These are phyloP conservation scores for Hemisphaericaspora xylanilytica DNA, from an alignment of 1,139 yeast genomes.

Conservation along the genomic window DNA sequence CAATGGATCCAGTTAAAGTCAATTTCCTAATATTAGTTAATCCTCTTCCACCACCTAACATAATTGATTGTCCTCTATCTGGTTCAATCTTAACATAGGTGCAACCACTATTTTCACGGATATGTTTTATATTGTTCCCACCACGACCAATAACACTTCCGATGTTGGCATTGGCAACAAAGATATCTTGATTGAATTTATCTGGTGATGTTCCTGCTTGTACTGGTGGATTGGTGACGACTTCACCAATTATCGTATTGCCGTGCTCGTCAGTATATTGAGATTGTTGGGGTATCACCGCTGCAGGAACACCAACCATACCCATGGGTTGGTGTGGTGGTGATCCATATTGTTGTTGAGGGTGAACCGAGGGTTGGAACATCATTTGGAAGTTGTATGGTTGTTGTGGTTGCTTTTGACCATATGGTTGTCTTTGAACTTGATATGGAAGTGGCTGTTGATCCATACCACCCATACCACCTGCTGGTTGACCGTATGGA, in stretches of 20 bases:
- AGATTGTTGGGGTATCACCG: conserved; percentile 31
- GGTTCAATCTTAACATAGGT: conserved; percentile 70
- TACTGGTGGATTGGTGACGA: conserved; percentile 41
- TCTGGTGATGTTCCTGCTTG: conserved; percentile 39
- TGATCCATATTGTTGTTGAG: conserved; percentile 32
- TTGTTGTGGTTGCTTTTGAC: conserved; percentile 16
- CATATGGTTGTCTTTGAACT: conserved; percentile 4
- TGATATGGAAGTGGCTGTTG: conserved; percentile 11
- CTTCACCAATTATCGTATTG: conserved; percentile 45
- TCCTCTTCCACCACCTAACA: conserved; percentile 58
- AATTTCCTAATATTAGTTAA: conserved; percentile 59
- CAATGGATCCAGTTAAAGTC: conserved; percentile 67
- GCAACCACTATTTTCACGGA: conserved; percentile 71
- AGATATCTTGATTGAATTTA: conserved; percentile 63
- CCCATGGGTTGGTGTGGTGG: conserved; percentile 11
- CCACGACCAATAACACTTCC: conserved; percentile 88
- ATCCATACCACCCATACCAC: neutral
- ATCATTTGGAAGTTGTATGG: conserved; percentile 43
- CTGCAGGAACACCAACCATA: conserved; percentile 10
- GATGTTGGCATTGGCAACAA: conserved; percentile 72
- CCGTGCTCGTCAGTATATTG: conserved; percentile 48
- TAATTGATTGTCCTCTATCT: conserved; percentile 44
- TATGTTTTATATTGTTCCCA: conserved; percentile 78
- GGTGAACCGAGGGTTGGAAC: conserved; percentile 43
- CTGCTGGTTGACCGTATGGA: conserved; percentile 14